Conservation (phyloP, 2,329 filamentous ascomycete species). For the Emmonsia crescens region DNA sequence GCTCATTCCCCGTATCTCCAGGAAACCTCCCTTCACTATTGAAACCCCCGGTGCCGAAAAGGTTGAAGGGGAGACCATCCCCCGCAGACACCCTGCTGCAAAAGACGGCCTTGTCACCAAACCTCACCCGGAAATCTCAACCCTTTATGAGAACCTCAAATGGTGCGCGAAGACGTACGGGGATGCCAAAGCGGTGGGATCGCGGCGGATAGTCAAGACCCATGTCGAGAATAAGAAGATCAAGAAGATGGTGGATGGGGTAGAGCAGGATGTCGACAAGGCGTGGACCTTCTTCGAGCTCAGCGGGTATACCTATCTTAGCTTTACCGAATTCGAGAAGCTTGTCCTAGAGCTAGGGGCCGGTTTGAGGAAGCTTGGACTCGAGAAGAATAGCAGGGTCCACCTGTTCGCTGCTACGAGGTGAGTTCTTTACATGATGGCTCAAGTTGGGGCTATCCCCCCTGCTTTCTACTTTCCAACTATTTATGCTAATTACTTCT, state of each 20-base stretch:
- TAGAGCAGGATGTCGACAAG: conserved; percentile 72
- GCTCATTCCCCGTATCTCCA: conserved; percentile 43
- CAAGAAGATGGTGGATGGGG: conserved; percentile 76
- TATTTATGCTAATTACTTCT: neutral
- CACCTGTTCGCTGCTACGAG: conserved; percentile 80
- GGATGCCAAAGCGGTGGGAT: conserved; percentile 56
- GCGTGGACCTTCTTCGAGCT: conserved; percentile 87
- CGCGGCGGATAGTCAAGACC: conserved; percentile 61
- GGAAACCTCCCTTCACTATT: conserved; percentile 63
- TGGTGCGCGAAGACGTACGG: conserved; percentile 54
- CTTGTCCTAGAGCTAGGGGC: conserved; percentile 58
- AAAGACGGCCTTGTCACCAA: conserved; percentile 58
- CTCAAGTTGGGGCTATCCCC: neutral
- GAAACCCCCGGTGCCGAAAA: conserved; percentile 58
- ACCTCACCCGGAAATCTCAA: conserved; percentile 59
- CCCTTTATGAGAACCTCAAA: conserved; percentile 67
- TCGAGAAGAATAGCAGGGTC: conserved; percentile 55
- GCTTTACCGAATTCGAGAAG: conserved; percentile 68
- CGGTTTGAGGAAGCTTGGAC: conserved; percentile 63
- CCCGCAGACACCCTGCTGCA: conserved; percentile 60
- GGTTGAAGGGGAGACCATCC: conserved; percentile 71
- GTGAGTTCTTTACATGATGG: conserved; percentile 31
- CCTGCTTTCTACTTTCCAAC: too few species aligned
- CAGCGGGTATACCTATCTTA: conserved; percentile 62
- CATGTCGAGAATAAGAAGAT: conserved; percentile 82